These are phyloP conservation scores for Recurvomyces mirabilis DNA, from an alignment of 495 filamentous ascomycete species.

Conservation along the genomic window DNA sequence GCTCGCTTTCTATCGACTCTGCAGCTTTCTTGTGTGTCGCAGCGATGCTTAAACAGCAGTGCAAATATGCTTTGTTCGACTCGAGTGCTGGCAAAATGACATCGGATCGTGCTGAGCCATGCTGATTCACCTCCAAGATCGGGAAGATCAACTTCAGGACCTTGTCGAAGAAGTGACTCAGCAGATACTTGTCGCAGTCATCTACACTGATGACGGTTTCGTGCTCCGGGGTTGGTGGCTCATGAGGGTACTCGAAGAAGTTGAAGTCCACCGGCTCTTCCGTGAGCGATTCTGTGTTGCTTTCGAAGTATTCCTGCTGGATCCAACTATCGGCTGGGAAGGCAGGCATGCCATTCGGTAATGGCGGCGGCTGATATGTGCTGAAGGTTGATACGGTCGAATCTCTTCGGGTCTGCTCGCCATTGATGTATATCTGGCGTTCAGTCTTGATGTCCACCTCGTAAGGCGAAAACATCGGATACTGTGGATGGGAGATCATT, in stretches of 20 bases:
- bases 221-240: slow-evolving; percentile 39
- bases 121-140: slow-evolving; percentile 77
- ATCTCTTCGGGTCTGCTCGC: slow-evolving; percentile 70
- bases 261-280: slow-evolving; percentile 60
- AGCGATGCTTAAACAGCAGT: slow-evolving; percentile 90
- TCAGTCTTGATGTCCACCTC: slow-evolving; percentile 95
- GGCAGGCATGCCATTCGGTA: slow-evolving; percentile 48
- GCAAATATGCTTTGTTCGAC: slow-evolving; percentile 83
- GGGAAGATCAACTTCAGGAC: slow-evolving; percentile 86
- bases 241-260: slow-evolving; percentile 65
- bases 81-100: slow-evolving; percentile 76
- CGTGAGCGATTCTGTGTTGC: slow-evolving; percentile 46
- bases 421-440: slow-evolving; percentile 86
- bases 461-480: slow-evolving; percentile 55
- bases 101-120: slow-evolving; percentile 61
- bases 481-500: slow-evolving; percentile 30
- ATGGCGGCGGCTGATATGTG: slow-evolving; percentile 67
- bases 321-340: slow-evolving; percentile 63
- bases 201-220: slow-evolving; percentile 74
- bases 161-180: slow-evolving; percentile 85
- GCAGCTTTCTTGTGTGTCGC: slow-evolving; percentile 90
- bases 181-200: slow-evolving; percentile 71
- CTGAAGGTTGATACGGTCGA: slow-evolving; percentile 81
- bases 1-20: slow-evolving; percentile 52
- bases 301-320: slow-evolving; percentile 58